Base-by-base conservation (phyloP, 257 asterid genomes). In the Solanum tarapatanum region DNA sequence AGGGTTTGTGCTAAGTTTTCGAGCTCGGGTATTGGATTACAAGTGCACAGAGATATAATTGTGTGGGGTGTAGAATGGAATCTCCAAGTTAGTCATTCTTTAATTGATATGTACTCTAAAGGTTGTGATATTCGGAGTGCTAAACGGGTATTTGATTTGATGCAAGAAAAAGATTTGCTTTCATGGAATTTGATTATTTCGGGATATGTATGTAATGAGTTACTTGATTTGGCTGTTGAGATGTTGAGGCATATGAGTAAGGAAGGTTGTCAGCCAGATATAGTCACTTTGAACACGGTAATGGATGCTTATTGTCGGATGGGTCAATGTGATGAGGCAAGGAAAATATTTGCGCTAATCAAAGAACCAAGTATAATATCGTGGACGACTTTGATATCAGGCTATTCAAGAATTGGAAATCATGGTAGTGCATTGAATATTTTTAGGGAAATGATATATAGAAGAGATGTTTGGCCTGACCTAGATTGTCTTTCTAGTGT, bases 321-420 rank as follows among this genome's bases (percentile, higher is more conserved):
- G 90, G 93, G 91, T 75, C 91, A 60, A 48, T 90, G 92, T 79
- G 92, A 92, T 10, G 89, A 90, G 75, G 93, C 93, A 3, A 73
- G 88, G 75, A 87, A 87, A 66, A 68, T 92, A 62, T 90, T 90
- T 30, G 41, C 33, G 35, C 85, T 85, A 86, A 89, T 92, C 41
- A 87, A 90, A 62, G 88, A 88, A 23, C 92, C 92, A 12, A 92
- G 86, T 87, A 88, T 90, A 73, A 89, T 92, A 48, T 92, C 94
- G 1, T 92, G 94, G 94, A 92, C 94, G 16, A 89, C 87, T 66
- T 85, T 92, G 91, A 88, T 90, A 58, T 89, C 92, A 11, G 94
- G 92, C 14, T 90, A 84, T 87, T 92, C 91, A 33, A 88, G 91
- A 80, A 90, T 36, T n/a, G 92, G 91, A 58, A 33, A 90, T 23